These are phyloP conservation scores for Orbilia ellipsospora DNA, from an alignment of 2,329 filamentous ascomycete genomes.

Conservation along the genomic window DNA sequence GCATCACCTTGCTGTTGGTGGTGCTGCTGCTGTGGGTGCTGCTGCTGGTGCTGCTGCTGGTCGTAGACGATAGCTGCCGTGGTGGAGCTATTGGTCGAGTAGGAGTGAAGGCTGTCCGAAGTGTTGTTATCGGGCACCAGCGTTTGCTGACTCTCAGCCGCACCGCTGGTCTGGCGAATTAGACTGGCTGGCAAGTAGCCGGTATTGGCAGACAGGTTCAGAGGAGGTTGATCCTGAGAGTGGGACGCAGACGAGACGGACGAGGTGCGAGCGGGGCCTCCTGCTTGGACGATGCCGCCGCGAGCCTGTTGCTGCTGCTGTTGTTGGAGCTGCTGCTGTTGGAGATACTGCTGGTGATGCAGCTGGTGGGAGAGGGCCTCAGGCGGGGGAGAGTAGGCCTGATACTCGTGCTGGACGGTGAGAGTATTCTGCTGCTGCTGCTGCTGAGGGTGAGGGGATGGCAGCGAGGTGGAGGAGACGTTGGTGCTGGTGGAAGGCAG, in stretches of 20 bases:
- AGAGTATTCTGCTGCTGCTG: constrained; percentile 7
- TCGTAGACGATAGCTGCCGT: constrained; percentile 23
- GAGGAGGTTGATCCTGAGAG: constrained; percentile 6
- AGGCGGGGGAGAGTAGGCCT: constrained; percentile 36
- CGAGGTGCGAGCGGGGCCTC: constrained; percentile 44
- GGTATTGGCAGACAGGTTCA: constrained; percentile 4
- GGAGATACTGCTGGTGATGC: constrained; percentile 55
- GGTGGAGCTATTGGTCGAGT: constrained; percentile 48
- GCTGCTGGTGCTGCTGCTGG: constrained; percentile 16
- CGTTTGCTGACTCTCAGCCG: constrained; percentile 54
- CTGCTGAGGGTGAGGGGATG: constrained; percentile 22
- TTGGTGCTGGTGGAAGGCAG: constrained; percentile 45
- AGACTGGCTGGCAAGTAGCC: constrained; percentile 34
- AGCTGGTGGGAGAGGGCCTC: constrained; percentile 38
- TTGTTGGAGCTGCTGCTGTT: constrained; percentile 57
- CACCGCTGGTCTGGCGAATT: constrained; percentile 47
- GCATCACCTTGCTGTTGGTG: constrained; percentile 12
- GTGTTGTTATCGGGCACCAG: constrained; percentile 55
- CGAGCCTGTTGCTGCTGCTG: constrained; percentile 50
- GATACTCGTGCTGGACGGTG: constrained; percentile 36
- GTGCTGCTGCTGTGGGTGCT: constrained; percentile 26
- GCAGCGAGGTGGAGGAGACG: constrained; percentile 46
- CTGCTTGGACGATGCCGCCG: background rate
- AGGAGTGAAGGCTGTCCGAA: constrained; percentile 32
- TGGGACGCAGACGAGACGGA: constrained; percentile 39